Evolutionary conservation across 192 early-diverging fungal genomes (phyloP).

Genomic region (Powellomyces hirtus): DNA sequence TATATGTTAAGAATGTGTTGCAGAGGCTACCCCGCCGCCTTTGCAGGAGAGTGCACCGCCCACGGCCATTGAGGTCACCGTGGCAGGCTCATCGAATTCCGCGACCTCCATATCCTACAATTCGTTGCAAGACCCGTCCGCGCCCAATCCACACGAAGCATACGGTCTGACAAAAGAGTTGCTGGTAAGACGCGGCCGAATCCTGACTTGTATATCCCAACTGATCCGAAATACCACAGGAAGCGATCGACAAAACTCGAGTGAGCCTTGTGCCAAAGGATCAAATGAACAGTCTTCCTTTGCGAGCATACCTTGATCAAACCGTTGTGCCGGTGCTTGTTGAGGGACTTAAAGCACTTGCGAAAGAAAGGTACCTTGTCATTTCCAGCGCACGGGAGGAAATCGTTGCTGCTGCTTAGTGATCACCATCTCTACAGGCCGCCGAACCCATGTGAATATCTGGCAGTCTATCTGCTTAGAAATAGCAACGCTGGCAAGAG

Average conservation of each 20-base stretch:
- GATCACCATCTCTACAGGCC: conserved; percentile 24
- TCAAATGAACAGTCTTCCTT: conserved; percentile 38
- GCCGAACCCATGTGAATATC: conserved; percentile 47
- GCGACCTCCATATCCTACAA: too few species aligned
- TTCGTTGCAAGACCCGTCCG: too few species aligned
- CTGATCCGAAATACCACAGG: not conserved
- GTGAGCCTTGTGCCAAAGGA: not conserved
- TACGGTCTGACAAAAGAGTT: conserved; percentile 26
- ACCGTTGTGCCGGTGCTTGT: conserved; percentile 51
- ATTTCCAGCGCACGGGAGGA: too few species aligned
- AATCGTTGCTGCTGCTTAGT: not conserved
- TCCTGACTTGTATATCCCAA: not conserved
- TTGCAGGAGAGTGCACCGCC: too few species aligned
- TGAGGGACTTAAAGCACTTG: conserved; percentile 49
- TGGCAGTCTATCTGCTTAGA: conserved; percentile 39
- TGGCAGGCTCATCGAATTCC: too few species aligned
- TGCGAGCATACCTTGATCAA: conserved; percentile 49
- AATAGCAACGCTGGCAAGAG: conserved; percentile 33
- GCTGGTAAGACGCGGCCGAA: not conserved
- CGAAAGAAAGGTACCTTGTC: conserved; percentile 45
- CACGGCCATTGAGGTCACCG: too few species aligned
- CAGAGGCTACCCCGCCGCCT: too few species aligned
- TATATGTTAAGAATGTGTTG: too few species aligned
- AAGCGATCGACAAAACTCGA: conserved; percentile 6
- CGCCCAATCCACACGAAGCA: conserved; percentile 24